phyloP scores from a whole-genome alignment of 805 yeast species.

The Cyberlindnera mrakii region DNA sequence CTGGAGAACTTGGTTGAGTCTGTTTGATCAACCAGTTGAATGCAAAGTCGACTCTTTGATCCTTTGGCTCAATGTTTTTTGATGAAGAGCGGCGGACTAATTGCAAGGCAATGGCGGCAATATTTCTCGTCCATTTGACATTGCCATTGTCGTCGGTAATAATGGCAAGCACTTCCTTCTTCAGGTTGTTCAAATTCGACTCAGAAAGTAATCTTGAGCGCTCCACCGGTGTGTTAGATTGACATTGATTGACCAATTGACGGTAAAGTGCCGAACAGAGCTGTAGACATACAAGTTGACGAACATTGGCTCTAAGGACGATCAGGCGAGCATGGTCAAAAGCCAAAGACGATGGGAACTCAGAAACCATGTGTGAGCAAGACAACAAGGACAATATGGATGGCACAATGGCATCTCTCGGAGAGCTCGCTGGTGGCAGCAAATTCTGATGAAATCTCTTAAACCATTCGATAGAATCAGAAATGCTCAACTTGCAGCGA shows the following conservation, averaged over 20 bases:
- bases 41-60: constrained; percentile 40
- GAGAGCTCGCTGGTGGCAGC: constrained; percentile 12
- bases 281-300: constrained; percentile 77
- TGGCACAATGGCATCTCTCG: constrained; percentile 37
- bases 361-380: constrained; percentile 74
- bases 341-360: constrained; percentile 76
- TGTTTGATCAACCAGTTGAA: constrained; percentile 79
- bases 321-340: constrained; percentile 81
- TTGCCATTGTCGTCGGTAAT: constrained; percentile 83
- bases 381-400: constrained; percentile 61
- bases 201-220: constrained; percentile 24
- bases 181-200: constrained; percentile 41
- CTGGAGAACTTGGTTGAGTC: constrained; percentile 75
- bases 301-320: constrained; percentile 73
- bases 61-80: constrained; percentile 6
- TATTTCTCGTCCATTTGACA: constrained; percentile 85
- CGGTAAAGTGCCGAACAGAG: constrained; percentile 68
- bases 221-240: constrained; percentile 19
- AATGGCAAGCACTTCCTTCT: constrained; percentile 68
- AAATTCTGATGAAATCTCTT: constrained; percentile 12
- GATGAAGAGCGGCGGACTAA: constrained; percentile 38
- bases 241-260: constrained; percentile 43
- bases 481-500: constrained; percentile 22
- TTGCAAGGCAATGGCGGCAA: constrained; percentile 66
- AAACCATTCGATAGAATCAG: constrained; percentile 24